Evolutionary conservation across 495 filamentous ascomycete genomes (phyloP).

Genomic region (Aspergillus ostianus): DNA sequence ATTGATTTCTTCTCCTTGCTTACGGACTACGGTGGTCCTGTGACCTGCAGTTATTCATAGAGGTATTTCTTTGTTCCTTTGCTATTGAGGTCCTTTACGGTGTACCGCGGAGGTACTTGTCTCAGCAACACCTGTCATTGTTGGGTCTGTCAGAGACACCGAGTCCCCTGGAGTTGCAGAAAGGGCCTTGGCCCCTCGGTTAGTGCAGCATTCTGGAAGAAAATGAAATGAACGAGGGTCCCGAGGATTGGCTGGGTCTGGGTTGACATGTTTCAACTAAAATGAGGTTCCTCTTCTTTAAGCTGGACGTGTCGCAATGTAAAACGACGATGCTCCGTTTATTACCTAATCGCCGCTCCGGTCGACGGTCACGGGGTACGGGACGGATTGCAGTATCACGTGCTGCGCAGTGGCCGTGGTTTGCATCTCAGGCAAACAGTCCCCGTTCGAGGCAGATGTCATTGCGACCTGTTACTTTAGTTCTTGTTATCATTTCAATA

Average conservation of each 20-base stretch:
- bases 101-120: too few species aligned
- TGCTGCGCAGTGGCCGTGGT: constrained; percentile 6
- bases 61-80: too few species aligned
- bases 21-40: too few species aligned
- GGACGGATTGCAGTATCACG: neutral
- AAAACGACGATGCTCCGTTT: neutral
- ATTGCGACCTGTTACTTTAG: neutral
- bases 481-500: neutral
- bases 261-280: neutral
- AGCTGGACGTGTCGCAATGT: neutral
- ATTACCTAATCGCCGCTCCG: neutral
- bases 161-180: too few species aligned
- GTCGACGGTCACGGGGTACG: neutral
- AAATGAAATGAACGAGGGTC: neutral
- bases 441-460: neutral
- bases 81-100: too few species aligned
- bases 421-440: constrained; percentile 27
- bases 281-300: neutral
- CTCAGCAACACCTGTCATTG: too few species aligned
- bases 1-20: neutral
- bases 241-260: neutral
- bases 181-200: too few species aligned
- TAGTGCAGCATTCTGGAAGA: neutral
- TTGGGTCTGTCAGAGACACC: too few species aligned
- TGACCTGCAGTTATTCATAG: too few species aligned